Conservation (phyloP, 2,329 filamentous ascomycete species). For the Alternaria incomplexa region DNA sequence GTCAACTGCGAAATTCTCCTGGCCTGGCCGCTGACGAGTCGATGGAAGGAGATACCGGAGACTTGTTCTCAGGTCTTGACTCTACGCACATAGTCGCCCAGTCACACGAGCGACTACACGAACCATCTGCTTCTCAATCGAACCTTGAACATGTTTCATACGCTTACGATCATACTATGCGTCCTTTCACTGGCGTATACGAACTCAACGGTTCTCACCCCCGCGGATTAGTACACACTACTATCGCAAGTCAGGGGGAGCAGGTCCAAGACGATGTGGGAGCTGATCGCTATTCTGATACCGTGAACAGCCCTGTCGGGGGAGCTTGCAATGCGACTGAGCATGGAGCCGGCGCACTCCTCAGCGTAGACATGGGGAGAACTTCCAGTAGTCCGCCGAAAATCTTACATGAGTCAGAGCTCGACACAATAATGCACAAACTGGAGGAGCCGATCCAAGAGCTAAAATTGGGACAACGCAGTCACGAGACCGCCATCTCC, state of each 20-base stretch:
- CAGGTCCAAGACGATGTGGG: background rate
- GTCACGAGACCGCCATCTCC: background rate
- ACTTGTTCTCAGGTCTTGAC: background rate
- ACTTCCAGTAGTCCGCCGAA: background rate
- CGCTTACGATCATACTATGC: background rate
- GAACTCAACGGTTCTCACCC: background rate
- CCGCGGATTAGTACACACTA: background rate
- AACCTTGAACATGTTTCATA: background rate
- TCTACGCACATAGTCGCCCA: background rate
- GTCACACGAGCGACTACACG: background rate
- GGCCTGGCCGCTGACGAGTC: background rate
- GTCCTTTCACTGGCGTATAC: background rate
- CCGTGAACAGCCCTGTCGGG: background rate
- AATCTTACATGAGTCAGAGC: background rate
- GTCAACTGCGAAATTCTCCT: background rate
- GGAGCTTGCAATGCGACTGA: background rate
- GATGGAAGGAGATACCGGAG: background rate
- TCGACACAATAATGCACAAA: background rate
- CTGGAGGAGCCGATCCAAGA: background rate
- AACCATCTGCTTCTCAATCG: background rate
- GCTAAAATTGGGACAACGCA: background rate
- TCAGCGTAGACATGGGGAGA: background rate
- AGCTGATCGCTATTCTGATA: background rate
- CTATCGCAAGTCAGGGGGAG: background rate
- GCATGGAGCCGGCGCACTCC: background rate